These are phyloP conservation scores for Peronosclerospora sorghi DNA, from an alignment of 352 stramenopile genomes.

Conservation along the genomic window DNA sequence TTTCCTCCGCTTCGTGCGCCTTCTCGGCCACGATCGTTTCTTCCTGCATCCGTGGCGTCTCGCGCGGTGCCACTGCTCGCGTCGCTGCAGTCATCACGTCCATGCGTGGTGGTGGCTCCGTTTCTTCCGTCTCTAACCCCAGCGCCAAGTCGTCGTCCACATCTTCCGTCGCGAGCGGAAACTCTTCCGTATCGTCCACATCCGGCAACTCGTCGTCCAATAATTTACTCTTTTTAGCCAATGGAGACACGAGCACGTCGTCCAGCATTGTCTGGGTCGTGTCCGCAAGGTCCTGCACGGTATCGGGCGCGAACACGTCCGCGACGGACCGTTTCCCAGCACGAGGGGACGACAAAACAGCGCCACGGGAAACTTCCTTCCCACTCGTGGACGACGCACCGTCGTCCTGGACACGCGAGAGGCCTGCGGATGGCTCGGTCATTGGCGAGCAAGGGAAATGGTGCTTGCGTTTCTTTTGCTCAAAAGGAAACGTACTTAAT, in stretches of 20 bases:
- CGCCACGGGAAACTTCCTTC: too few relatives aligned
- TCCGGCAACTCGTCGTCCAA: constrained; percentile 35
- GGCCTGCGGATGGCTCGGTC: background rate
- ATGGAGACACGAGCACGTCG: constrained; percentile 46
- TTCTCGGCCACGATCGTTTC: constrained; percentile 24
- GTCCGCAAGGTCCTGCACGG: constrained; percentile 14
- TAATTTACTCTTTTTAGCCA: constrained; percentile 35
- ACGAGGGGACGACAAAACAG: background rate
- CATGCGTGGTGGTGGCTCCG: too few relatives aligned
- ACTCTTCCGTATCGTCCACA: constrained; percentile 35
- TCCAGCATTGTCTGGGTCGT: constrained; percentile 43
- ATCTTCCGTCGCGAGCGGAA: constrained; percentile 20
- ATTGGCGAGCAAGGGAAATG: background rate
- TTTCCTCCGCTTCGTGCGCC: constrained; percentile 6
- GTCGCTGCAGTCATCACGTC: too few relatives aligned
- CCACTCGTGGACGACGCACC: too few relatives aligned
- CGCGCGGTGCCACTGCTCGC: too few relatives aligned
- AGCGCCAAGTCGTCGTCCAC: constrained; percentile 17
- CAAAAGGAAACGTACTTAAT: too few relatives aligned
- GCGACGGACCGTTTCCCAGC: constrained; percentile 16
- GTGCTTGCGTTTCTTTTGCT: too few relatives aligned
- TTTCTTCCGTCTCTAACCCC: constrained; percentile 8
- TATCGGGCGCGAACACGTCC: constrained; percentile 18
- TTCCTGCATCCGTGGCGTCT: constrained; percentile 27
- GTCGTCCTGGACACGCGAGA: too few relatives aligned